Base-by-base conservation (phyloP, 768 basidiomycete species). In the Cystoderma amianthinum region DNA sequence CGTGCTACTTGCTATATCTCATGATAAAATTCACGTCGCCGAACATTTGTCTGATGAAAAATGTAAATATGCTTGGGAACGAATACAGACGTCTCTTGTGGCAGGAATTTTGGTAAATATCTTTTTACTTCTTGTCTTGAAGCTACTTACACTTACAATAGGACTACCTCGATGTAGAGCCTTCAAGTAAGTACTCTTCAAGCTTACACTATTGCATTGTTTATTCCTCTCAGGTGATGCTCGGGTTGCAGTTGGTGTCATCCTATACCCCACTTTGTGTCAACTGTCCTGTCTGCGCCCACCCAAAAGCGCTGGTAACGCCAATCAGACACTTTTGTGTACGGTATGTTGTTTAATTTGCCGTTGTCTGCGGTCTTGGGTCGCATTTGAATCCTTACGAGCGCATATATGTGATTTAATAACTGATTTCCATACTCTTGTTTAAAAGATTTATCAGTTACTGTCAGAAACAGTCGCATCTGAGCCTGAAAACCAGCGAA, bases 361-460 rank as follows among this genome's bases (percentile, higher is more conserved):
- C n/a, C n/a, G n/a, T n/a, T n/a, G n/a, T n/a, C n/a, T n/a, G n/a
- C n/a, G n/a, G n/a, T n/a, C n/a, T n/a, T n/a, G n/a, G n/a, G n/a
- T n/a, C n/a, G n/a, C n/a, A n/a, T n/a, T n/a, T n/a, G n/a, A n/a
- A n/a, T n/a, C n/a, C n/a, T n/a, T n/a, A n/a, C n/a, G n/a, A n/a
- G n/a, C n/a, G n/a, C n/a, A n/a, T n/a, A n/a, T n/a, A n/a, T n/a
- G n/a, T n/a, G n/a, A n/a, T n/a, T n/a, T n/a, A n/a, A n/a, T n/a
- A n/a, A n/a, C n/a, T n/a, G n/a, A n/a, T n/a, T n/a, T n/a, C n/a
- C n/a, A n/a, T n/a, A n/a, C n/a, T n/a, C n/a, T n/a, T n/a, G n/a
- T n/a, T 38, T 22, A 11, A 34, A 41, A 82, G 81, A 69, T 72
- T 9, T 81, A 73, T 56, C 68, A 64, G 44, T 53, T 76, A 2